A percentile compares a stretch with the other conserved stretches of the same genome.
Conservation (phyloP, 148 eudicot genomes). For the Vaccinium vitisidaea region DNA sequence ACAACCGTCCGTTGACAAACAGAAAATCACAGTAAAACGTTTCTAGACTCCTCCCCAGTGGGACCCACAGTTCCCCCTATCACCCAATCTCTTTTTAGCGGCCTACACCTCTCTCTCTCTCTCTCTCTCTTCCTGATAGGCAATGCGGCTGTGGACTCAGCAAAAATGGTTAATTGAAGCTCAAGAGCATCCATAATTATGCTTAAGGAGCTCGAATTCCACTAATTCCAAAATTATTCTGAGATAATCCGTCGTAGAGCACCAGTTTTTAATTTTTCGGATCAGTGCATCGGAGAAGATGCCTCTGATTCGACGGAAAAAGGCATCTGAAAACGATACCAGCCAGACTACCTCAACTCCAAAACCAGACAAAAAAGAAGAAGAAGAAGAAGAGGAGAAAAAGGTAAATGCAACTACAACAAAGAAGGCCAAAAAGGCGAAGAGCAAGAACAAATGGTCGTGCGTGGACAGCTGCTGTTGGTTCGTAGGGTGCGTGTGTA, state of each 20-base stretch:
- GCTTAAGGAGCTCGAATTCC: too few species aligned
- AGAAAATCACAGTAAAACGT: too few species aligned
- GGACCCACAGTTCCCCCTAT: too few species aligned
- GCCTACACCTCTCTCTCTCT: too few species aligned
- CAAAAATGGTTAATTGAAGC: too few species aligned
- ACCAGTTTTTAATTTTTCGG: too few species aligned
- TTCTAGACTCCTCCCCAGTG: too few species aligned
- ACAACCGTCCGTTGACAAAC: too few species aligned
- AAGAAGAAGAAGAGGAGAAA: conserved; percentile 11
- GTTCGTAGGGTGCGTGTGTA: conserved; percentile 65
- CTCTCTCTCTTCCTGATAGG: too few species aligned
- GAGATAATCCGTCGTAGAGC: not conserved
- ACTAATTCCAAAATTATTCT: not conserved
- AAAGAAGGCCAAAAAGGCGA: not conserved
- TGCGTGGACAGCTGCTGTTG: conserved; percentile 79
- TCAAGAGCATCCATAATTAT: too few species aligned
- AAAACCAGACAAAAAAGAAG: conserved; percentile 12
- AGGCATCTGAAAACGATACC: conserved; percentile 2
- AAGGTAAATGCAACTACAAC: not conserved
- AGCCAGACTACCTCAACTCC: conserved; percentile 9
- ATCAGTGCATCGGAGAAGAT: conserved; percentile 6
- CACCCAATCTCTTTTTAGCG: too few species aligned
- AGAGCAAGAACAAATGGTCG: conserved; percentile 41
- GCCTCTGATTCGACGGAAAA: conserved; percentile 26
- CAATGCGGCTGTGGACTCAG: too few species aligned